Evolutionary conservation across 495 filamentous ascomycete genomes (phyloP).

Genomic region (Aspergillus avenaceus): DNA sequence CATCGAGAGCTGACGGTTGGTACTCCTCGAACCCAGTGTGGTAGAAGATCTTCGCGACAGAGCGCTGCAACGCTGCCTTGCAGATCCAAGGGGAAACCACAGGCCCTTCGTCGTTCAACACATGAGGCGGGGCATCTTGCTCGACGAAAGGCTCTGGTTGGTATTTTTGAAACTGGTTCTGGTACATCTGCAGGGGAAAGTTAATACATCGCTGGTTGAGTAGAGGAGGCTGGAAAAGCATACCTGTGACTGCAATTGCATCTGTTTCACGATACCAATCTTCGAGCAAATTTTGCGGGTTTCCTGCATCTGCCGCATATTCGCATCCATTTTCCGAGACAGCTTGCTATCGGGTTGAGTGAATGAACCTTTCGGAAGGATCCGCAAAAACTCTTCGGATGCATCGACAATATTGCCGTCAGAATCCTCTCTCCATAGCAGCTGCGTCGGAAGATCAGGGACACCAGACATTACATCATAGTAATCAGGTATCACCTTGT

Average conservation of each 20-base stretch:
- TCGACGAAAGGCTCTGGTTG: slow-evolving; percentile 88
- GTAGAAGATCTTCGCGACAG: slow-evolving; percentile 91
- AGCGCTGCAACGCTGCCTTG: slow-evolving; percentile 79
- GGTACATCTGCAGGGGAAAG: slow-evolving; percentile 68
- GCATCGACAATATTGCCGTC: slow-evolving; percentile 83
- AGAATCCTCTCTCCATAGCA: slow-evolving; percentile 82
- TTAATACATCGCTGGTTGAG: not conserved
- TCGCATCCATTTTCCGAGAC: slow-evolving; percentile 77
- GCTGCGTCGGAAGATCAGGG: slow-evolving; percentile 71
- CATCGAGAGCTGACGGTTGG: slow-evolving; percentile 88
- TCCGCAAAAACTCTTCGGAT: slow-evolving; percentile 71
- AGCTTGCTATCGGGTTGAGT: slow-evolving; percentile 71
- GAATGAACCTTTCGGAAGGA: slow-evolving; percentile 72
- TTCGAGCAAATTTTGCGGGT: slow-evolving; percentile 94
- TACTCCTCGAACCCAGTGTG: slow-evolving; percentile 97
- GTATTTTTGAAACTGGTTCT: slow-evolving; percentile 97
- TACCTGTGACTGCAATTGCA: slow-evolving; percentile 97
- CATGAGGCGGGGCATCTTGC: slow-evolving; percentile 75
- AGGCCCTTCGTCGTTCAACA: slow-evolving; percentile 81
- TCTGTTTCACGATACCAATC: slow-evolving; percentile 96
- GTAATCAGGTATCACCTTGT: slow-evolving; percentile 81
- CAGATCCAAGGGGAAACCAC: slow-evolving; percentile 77
- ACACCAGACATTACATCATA: slow-evolving; percentile 84
- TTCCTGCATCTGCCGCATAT: slow-evolving; percentile 94
- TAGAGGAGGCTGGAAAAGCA: not conserved